phyloP scores from a whole-genome alignment of 169 alveolate species.

The Plasmodium ovale region DNA sequence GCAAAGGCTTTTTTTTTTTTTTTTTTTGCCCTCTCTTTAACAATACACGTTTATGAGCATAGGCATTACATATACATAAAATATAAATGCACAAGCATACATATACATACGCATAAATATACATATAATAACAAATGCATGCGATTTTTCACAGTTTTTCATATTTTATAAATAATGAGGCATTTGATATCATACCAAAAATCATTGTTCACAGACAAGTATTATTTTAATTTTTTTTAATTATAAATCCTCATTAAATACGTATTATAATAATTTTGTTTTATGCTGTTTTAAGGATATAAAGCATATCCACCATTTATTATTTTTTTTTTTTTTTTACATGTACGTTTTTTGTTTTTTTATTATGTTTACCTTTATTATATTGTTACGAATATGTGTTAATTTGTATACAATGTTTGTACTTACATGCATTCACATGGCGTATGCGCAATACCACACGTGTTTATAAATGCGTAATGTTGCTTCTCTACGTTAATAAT shows the following conservation, averaged over 20 bases:
- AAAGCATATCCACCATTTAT: background rate
- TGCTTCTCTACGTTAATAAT: background rate
- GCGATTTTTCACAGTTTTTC: too few relatives aligned
- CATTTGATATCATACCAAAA: too few relatives aligned
- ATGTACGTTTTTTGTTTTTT: background rate
- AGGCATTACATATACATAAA: too few relatives aligned
- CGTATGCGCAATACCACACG: background rate
- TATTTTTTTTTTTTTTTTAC: background rate
- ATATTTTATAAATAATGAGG: too few relatives aligned
- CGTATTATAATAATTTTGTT: background rate
- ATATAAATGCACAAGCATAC: too few relatives aligned
- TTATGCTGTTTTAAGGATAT: background rate
- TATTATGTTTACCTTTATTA: background rate
- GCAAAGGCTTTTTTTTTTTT: too few relatives aligned
- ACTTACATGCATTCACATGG: background rate
- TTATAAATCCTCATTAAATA: background rate
- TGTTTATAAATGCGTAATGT: background rate
- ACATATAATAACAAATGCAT: too few relatives aligned
- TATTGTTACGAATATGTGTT: background rate
- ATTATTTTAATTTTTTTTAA: background rate
- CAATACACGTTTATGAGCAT: too few relatives aligned
- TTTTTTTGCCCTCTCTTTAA: too few relatives aligned
- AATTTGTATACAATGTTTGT: too few relatives aligned
- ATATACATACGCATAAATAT: too few relatives aligned
- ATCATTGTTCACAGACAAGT: background rate